Conservation (phyloP, 352 stramenopile genomes). For the Peronospora belbahrii region DNA sequence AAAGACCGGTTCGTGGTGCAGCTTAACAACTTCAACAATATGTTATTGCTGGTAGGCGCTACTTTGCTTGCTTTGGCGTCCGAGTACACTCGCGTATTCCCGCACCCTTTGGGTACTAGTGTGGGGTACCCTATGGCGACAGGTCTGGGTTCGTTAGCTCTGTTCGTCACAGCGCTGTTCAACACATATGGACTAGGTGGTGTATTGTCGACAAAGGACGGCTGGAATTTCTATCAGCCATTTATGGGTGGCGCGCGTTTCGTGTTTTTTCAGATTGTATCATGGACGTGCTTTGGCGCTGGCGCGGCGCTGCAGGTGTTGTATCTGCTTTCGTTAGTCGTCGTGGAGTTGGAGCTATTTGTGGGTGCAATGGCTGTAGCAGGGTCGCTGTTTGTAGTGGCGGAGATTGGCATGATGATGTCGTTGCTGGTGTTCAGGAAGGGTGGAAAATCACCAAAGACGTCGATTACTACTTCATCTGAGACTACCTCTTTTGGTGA, state of each 20-base stretch:
- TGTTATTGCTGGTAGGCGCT: conserved; percentile 65
- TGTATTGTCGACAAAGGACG: conserved; percentile 58
- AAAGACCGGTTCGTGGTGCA: conserved; percentile 56
- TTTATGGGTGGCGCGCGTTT: conserved; percentile 72
- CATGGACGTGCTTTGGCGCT: conserved; percentile 70
- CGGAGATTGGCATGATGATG: conserved; percentile 78
- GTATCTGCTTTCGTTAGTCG: conserved; percentile 69
- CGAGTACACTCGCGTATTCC: conserved; percentile 45
- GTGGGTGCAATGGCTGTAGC: conserved; percentile 63
- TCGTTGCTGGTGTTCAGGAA: conserved; percentile 62
- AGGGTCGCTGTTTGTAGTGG: conserved; percentile 50
- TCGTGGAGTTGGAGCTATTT: conserved; percentile 75
- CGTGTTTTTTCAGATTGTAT: conserved; percentile 67
- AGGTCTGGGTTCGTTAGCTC: conserved; percentile 48
- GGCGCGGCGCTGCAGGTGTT: conserved; percentile 61
- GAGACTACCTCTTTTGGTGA: background rate
- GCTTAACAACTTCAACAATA: conserved; percentile 85
- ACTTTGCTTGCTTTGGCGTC: conserved; percentile 50
- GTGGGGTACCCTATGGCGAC: conserved; percentile 45
- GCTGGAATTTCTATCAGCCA: conserved; percentile 80
- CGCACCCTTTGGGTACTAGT: conserved; percentile 25
- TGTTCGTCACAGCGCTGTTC: conserved; percentile 69
- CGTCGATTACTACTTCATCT: background rate
- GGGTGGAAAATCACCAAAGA: conserved; percentile 1
- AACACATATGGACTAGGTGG: conserved; percentile 82